These are phyloP conservation scores for Coniophora puteana DNA, from an alignment of 1,284 basidiomycete genomes.

Conservation along the genomic window DNA sequence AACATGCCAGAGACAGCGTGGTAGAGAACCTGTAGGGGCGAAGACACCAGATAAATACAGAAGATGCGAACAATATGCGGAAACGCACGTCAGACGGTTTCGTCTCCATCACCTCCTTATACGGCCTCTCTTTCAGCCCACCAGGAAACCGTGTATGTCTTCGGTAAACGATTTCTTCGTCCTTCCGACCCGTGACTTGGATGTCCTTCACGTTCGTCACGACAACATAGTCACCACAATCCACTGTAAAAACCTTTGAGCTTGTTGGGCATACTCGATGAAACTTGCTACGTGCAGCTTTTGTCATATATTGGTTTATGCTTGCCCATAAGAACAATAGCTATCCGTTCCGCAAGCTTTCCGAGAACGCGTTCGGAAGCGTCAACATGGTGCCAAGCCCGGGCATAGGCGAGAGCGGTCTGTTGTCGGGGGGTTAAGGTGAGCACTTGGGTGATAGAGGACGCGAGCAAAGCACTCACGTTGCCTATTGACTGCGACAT, in stretches of 20 bases:
- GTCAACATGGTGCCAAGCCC: conserved; percentile 95
- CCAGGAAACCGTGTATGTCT: conserved; percentile 94
- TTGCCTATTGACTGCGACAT: conserved; percentile 71
- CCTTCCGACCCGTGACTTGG: conserved; percentile 88
- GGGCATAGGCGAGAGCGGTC: conserved; percentile 91
- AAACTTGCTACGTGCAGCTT: conserved; percentile 52
- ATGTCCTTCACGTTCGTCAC: conserved; percentile 89
- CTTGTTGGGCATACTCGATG: background rate
- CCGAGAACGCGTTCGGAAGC: conserved; percentile 89
- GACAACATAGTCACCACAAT: conserved; percentile 97
- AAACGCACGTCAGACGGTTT: conserved; percentile 88
- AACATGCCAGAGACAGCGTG: conserved; percentile 95
- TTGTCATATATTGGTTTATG: conserved; percentile 98
- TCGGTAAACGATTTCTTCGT: conserved; percentile 83
- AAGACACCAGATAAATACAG: conserved; percentile 1
- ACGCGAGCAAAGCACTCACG: conserved; percentile 32
- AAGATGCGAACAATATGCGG: background rate
- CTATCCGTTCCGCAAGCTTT: conserved; percentile 91
- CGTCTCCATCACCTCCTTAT: conserved; percentile 75
- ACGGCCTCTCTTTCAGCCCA: conserved; percentile 88
- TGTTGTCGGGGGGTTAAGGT: conserved; percentile 28
- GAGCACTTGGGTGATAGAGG: background rate
- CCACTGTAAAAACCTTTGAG: conserved; percentile 48
- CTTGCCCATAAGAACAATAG: conserved; percentile 96
- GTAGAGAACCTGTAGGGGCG: conserved; percentile 76